These are phyloP conservation scores for Achaetomium macrosporum DNA, from an alignment of 2,329 filamentous ascomycete species.

Conservation along the genomic window DNA sequence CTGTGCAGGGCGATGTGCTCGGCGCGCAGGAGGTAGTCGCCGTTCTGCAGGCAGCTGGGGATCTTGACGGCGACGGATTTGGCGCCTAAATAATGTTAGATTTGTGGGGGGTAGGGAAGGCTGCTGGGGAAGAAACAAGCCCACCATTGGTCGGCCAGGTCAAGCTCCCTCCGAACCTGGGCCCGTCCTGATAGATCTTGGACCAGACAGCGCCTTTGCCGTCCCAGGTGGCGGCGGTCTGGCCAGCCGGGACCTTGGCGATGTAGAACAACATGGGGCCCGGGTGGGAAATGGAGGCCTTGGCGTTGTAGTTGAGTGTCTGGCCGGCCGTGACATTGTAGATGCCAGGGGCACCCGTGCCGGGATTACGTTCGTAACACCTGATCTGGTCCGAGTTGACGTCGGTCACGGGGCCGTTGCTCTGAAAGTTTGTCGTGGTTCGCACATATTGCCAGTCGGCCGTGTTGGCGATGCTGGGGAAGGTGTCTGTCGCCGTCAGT, in stretches of 20 bases:
- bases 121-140: too few species aligned
- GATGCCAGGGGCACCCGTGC: slow-evolving; percentile 36
- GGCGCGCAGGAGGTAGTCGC: slow-evolving; percentile 44
- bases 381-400: slow-evolving; percentile 43
- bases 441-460: slow-evolving; percentile 43
- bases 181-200: slow-evolving; percentile 41
- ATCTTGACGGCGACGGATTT: slow-evolving; percentile 36
- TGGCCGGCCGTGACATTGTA: slow-evolving; percentile 40
- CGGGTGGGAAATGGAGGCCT: slow-evolving; percentile 38
- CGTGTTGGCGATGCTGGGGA: slow-evolving; percentile 35
- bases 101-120: too few species aligned
- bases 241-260: slow-evolving; percentile 35
- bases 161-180: slow-evolving; percentile 33
- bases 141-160: slow-evolving; percentile 37
- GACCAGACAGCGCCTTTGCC: slow-evolving; percentile 36
- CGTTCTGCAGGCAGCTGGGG: slow-evolving; percentile 39
- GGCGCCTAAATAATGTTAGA: slow-evolving; percentile 23
- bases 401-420: slow-evolving; percentile 43
- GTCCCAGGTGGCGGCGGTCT: slow-evolving; percentile 35
- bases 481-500: slow-evolving; percentile 31
- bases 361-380: slow-evolving; percentile 42
- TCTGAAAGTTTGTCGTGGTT: slow-evolving; percentile 45
- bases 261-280: slow-evolving; percentile 37
- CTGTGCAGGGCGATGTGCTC: slow-evolving; percentile 45
- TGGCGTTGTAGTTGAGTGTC: slow-evolving; percentile 39